These are phyloP conservation scores for Aspergillus pseudoglaucus DNA, from an alignment of 2,329 filamentous ascomycete species.

Conservation along the genomic window DNA sequence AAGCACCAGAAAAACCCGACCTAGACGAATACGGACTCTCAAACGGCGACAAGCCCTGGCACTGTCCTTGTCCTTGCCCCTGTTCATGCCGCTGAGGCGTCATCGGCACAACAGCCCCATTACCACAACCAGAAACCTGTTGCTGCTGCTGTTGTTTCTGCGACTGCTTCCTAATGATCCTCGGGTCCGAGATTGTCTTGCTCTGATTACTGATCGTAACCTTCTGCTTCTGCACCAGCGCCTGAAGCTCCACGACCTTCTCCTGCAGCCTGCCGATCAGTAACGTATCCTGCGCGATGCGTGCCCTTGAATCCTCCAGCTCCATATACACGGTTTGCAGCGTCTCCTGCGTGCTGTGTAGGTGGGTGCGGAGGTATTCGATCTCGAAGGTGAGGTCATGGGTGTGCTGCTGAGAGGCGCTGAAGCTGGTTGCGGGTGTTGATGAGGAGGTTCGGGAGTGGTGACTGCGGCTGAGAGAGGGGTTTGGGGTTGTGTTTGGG, in stretches of 20 bases:
- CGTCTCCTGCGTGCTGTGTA: constrained; percentile 1
- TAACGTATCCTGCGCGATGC: constrained; percentile 4
- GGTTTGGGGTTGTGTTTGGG: background rate
- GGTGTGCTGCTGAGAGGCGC: background rate
- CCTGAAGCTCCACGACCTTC: constrained; percentile 13
- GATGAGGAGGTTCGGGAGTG: background rate
- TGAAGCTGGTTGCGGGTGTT: background rate
- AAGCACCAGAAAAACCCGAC: constrained; percentile 7
- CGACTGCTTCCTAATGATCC: constrained; percentile 4
- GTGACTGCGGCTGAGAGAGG: background rate
- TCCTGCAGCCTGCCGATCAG: constrained; percentile 5
- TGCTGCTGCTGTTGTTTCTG: background rate
- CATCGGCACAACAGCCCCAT: constrained; percentile 6
- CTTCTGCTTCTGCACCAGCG: constrained; percentile 15
- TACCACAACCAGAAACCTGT: background rate
- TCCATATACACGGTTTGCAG: constrained; percentile 5
- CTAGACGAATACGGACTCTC: constrained; percentile 4
- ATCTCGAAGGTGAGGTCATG: background rate
- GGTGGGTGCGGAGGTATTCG: background rate
- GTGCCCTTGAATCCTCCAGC: constrained; percentile 5
- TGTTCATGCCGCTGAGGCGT: constrained; percentile 6
- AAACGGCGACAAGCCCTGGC: constrained; percentile 1
- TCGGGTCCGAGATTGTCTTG: constrained; percentile 21
- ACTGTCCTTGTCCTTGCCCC: constrained; percentile 2
- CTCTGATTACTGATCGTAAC: constrained; percentile 21